phyloP scores from a whole-genome alignment of 2,329 filamentous ascomycete species.

The Verticillium dahliae region DNA sequence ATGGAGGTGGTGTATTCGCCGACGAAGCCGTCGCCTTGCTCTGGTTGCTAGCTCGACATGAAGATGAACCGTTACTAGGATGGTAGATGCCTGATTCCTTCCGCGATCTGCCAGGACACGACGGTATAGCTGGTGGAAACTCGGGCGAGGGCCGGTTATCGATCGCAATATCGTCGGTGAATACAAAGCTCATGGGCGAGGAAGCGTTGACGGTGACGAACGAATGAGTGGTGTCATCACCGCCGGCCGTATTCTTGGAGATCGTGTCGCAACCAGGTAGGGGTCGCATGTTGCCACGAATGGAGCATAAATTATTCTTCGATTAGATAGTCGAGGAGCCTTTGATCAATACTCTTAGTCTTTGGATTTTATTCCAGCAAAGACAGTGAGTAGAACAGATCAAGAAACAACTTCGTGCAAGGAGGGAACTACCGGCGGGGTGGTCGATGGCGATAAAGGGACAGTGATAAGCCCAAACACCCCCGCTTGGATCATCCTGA shows the following conservation, averaged over 20 bases:
- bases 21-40: neutral
- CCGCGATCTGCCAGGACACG: neutral
- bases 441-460: neutral
- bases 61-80: neutral
- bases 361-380: neutral
- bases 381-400: neutral
- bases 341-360: neutral
- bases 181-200: constrained; percentile 14
- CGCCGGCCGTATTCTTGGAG: constrained; percentile 12
- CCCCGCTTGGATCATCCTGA: neutral
- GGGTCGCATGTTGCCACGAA: constrained; percentile 32
- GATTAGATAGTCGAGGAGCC: neutral
- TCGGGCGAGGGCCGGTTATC: constrained; percentile 21
- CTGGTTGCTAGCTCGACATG: neutral
- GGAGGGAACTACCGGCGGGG: neutral
- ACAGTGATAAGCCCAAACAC: neutral
- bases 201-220: neutral
- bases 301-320: constrained; percentile 1
- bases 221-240: constrained; percentile 3
- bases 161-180: constrained; percentile 31
- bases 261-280: constrained; percentile 36
- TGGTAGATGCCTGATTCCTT: neutral
- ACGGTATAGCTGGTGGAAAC: constrained; percentile 14
- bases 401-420: neutral
- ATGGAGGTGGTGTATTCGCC: neutral